Conservation (phyloP, 2,329 filamentous ascomycete genomes). For the Ophiostoma populinum region DNA sequence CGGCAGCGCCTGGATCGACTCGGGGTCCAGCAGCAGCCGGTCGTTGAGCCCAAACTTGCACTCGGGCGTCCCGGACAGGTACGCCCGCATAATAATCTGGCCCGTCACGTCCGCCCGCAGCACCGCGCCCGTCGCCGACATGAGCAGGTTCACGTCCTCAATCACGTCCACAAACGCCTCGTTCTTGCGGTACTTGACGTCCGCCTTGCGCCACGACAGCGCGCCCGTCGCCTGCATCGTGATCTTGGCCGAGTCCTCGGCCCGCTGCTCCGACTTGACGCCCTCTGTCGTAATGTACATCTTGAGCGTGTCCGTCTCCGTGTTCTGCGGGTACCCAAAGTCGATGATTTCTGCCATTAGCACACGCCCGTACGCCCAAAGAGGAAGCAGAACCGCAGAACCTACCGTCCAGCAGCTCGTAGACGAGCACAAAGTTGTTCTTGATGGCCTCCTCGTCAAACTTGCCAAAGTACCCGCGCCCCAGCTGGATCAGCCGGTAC, state of each 20-base stretch:
- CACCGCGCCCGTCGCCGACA: conserved; percentile 94
- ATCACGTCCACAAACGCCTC: conserved; percentile 99
- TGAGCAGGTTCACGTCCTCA: conserved; percentile 94
- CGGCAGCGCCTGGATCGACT: conserved; percentile 46
- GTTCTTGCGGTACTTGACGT: conserved; percentile 98
- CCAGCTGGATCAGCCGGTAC: conserved; percentile 77
- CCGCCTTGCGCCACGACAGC: conserved; percentile 87
- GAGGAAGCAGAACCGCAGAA: conserved; percentile 7
- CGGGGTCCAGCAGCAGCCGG: conserved; percentile 71
- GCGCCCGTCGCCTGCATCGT: conserved; percentile 98
- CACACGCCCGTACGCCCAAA: conserved; percentile 6
- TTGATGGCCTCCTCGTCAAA: conserved; percentile 99
- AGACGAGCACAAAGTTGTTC: conserved; percentile 98
- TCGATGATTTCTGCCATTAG: conserved; percentile 97
- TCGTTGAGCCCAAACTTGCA: conserved; percentile 99
- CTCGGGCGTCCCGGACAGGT: conserved; percentile 88
- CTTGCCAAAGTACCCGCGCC: conserved; percentile 94
- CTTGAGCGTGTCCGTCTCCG: conserved; percentile 94
- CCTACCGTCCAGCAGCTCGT: conserved; percentile 83
- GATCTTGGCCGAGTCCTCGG: conserved; percentile 91
- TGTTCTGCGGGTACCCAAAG: conserved; percentile 98
- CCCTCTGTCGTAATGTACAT: conserved; percentile 99
- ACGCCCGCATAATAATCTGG: conserved; percentile 97
- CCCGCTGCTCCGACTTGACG: conserved; percentile 74
- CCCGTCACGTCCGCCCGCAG: conserved; percentile 91